Conservation (phyloP, 2,329 filamentous ascomycete genomes). For the Periconia macrospinosa region DNA sequence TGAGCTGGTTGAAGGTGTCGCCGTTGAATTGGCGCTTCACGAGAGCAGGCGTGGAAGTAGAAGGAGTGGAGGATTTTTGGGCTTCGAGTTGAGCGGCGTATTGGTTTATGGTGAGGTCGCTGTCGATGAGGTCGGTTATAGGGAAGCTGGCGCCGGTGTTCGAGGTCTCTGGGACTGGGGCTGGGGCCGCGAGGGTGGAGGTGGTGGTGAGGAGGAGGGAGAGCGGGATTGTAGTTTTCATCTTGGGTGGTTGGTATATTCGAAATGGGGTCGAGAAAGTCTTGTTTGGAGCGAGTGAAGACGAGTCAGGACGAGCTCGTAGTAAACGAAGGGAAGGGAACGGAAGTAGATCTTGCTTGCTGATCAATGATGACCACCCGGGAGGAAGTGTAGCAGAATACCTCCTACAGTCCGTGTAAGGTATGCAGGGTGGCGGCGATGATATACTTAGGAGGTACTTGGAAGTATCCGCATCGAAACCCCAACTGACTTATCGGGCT, state of each 20-base stretch:
- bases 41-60: conserved; percentile 7
- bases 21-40: conserved; percentile 24
- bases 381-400: too few relatives aligned
- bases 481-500: too few relatives aligned
- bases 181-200: conserved; percentile 15
- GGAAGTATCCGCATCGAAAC: too few relatives aligned
- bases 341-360: too few relatives aligned
- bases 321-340: too few relatives aligned
- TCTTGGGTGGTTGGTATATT: neutral
- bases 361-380: too few relatives aligned
- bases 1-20: conserved; percentile 35
- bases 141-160: conserved; percentile 22
- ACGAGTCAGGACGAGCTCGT: too few relatives aligned
- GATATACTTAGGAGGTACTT: too few relatives aligned
- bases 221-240: conserved; percentile 17
- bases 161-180: conserved; percentile 11
- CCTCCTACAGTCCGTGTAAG: too few relatives aligned
- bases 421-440: too few relatives aligned
- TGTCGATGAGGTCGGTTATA: conserved; percentile 27
- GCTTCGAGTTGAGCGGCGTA: conserved; percentile 26
- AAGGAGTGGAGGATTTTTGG: conserved; percentile 1
- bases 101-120: conserved; percentile 25
- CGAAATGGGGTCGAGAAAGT: too few relatives aligned
- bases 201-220: conserved; percentile 15
- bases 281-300: too few relatives aligned